Evolutionary conservation across 176 grass and related monocot genomes (phyloP).

Genomic region (Urochloa ruziziensis): DNA sequence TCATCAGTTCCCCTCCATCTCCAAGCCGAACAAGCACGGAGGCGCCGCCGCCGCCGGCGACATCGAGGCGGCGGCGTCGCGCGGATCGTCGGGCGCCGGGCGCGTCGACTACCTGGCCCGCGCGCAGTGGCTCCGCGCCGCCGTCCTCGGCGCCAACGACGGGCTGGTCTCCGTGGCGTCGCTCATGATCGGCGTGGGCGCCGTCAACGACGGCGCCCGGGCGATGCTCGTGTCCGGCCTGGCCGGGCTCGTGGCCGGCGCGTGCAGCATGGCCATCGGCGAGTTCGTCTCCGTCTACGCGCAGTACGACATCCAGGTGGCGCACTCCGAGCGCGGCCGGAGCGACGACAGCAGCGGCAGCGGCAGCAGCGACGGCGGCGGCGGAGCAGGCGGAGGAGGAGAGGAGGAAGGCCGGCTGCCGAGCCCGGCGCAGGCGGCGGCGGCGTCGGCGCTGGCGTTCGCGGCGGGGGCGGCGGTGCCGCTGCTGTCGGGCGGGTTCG

Average conservation of each 20-base stretch:
- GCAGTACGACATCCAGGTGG: slow-evolving; percentile 79
- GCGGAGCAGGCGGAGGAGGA: neutral
- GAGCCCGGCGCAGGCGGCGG: neutral
- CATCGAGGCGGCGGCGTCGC: slow-evolving; percentile 11
- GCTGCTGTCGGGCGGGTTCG: slow-evolving; percentile 7
- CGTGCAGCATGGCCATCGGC: slow-evolving; percentile 92
- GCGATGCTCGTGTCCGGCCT: slow-evolving; percentile 81
- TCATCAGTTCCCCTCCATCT: neutral
- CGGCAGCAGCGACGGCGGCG: neutral
- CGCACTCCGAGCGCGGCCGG: slow-evolving; percentile 13
- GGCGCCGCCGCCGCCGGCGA: neutral
- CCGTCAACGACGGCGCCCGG: slow-evolving; percentile 38
- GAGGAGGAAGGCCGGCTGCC: neutral
- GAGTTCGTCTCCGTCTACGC: slow-evolving; percentile 85
- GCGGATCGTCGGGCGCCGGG: neutral
- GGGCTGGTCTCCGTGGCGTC: slow-evolving; percentile 91
- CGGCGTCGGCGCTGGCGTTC: slow-evolving; percentile 5
- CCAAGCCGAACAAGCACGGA: neutral
- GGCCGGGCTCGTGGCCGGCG: slow-evolving; percentile 71
- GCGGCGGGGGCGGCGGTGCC: neutral
- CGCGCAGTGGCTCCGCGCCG: slow-evolving; percentile 87
- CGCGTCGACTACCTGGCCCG: slow-evolving; percentile 59
- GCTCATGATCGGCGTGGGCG: slow-evolving; percentile 89
- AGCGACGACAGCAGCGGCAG: too few relatives aligned
- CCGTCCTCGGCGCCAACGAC: slow-evolving; percentile 88